Conservation (phyloP, 2,329 filamentous ascomycete species). For the Blumeriella jaapii region DNA sequence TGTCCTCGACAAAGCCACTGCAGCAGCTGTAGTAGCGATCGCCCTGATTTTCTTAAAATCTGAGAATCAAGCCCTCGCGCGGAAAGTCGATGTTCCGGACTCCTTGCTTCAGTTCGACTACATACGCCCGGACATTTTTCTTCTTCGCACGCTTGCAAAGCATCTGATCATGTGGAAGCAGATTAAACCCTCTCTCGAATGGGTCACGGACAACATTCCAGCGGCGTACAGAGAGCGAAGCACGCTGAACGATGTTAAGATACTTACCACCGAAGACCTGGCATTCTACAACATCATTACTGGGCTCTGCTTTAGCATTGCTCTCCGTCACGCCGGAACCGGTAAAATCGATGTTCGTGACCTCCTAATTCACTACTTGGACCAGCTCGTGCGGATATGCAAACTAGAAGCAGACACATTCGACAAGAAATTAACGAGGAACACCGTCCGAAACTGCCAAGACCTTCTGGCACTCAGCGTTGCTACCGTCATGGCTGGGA, state of each 20-base stretch:
- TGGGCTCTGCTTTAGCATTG: slow-evolving; percentile 74
- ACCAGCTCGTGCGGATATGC: slow-evolving; percentile 73
- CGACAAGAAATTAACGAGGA: slow-evolving; percentile 72
- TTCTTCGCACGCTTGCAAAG: slow-evolving; percentile 78
- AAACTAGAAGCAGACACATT: slow-evolving; percentile 48
- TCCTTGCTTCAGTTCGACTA: slow-evolving; percentile 90
- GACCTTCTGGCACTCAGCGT: slow-evolving; percentile 74
- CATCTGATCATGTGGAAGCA: slow-evolving; percentile 88
- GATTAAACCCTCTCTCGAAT: slow-evolving; percentile 61
- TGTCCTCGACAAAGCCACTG: slow-evolving; percentile 81
- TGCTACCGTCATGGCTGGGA: slow-evolving; percentile 90
- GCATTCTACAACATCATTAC: slow-evolving; percentile 88
- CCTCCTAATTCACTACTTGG: slow-evolving; percentile 71
- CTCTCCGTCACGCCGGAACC: slow-evolving; percentile 63
- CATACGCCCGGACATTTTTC: slow-evolving; percentile 81
- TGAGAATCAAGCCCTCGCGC: slow-evolving; percentile 72
- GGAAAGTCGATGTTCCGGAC: slow-evolving; percentile 87
- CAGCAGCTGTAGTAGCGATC: slow-evolving; percentile 84
- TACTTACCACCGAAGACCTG: slow-evolving; percentile 70
- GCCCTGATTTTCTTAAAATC: slow-evolving; percentile 96
- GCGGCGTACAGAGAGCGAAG: slow-evolving; percentile 51
- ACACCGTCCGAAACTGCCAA: slow-evolving; percentile 81
- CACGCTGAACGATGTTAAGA: slow-evolving; percentile 45
- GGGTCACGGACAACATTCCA: slow-evolving; percentile 68
- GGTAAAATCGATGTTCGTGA: slow-evolving; percentile 62